Base-by-base conservation (phyloP, 345 rosid genomes). In the Lepidium aucheri region DNA sequence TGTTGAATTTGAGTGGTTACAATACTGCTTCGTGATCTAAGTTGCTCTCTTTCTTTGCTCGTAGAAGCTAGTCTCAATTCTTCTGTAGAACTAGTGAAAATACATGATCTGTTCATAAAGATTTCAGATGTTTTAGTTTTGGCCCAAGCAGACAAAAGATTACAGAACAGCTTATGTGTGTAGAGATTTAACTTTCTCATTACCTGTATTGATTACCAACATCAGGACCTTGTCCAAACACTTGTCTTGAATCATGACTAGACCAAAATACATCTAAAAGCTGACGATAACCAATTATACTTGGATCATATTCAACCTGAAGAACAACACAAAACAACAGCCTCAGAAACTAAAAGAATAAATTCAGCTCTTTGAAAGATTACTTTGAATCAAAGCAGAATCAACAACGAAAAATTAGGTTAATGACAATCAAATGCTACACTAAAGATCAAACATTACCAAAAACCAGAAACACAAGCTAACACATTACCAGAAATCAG, bases 221-320 rank as follows among this genome's bases (percentile, higher is more conserved):
- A 72, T 94, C 99, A 65, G 97, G 99, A 73, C 97, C 99, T 73
- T 93, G 96, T 20, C 99, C 97, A 78, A 86, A 88, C 5, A 85
- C 94, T 76, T 93, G 96, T 70, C 94, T 82, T 0, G 92, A 82
- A 85, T 93, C 98, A 65, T 93, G 98, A 69, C 83, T 86, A 39
- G 89, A 81, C 98, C 97, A 93, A 43, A 90, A 93, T 10, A 88
- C 84, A 60, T 93, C 96, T 80, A 90, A 65, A 6, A 93, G 96
- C 61, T 90, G 80, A 77, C 81, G 82, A 72, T 73, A 93, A 70
- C 65, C 79, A 0, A 86, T 78, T 45, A 79, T 46, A 38, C 69
- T 76, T 1, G 99, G 94, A 74, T 93, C 95, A 76, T 93, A 90
- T 35, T 90, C 97, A 63, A 93, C 90, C 97, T 93, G 83, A 51